phyloP scores from a whole-genome alignment of 129 eudicot genomes.

The Artemisia tridentata region DNA sequence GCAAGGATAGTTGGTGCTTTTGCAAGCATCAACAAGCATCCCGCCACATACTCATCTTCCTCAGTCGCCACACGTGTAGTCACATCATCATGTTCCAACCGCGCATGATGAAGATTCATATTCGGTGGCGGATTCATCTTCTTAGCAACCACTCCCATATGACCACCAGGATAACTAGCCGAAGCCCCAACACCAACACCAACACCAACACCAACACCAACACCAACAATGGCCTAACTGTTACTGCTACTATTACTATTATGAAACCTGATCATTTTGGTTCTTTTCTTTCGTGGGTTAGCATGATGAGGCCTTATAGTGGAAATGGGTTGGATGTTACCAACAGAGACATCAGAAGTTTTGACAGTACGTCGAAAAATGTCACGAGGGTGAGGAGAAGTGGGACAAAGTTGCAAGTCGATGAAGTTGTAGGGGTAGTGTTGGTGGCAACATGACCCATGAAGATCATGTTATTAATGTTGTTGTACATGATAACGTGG shows the following conservation, averaged over 20 bases:
- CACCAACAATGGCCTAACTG: slow-evolving; percentile 23
- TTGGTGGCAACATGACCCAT: slow-evolving; percentile 10
- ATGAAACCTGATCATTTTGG: slow-evolving; percentile 39
- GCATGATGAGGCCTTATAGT: slow-evolving; percentile 26
- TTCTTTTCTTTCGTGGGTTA: slow-evolving; percentile 58
- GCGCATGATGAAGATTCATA: slow-evolving; percentile 38
- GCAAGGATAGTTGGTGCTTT: slow-evolving; percentile 32
- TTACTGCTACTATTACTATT: neutral
- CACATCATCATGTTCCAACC: neutral
- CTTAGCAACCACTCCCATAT: slow-evolving; percentile 13
- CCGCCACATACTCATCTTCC: slow-evolving; percentile 72
- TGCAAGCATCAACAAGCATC: slow-evolving; percentile 64
- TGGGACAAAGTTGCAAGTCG: slow-evolving; percentile 34
- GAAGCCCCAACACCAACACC: slow-evolving; percentile 30
- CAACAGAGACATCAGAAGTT: slow-evolving; percentile 17
- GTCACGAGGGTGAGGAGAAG: slow-evolving; percentile 25
- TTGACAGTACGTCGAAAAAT: slow-evolving; percentile 21
- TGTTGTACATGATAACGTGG: slow-evolving; percentile 11
- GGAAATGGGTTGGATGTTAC: slow-evolving; percentile 28
- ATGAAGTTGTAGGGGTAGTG: slow-evolving; percentile 17
- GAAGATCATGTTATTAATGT: slow-evolving; percentile 2
- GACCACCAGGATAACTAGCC: neutral
- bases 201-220: slow-evolving; percentile 20
- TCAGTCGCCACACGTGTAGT: slow-evolving; percentile 30
- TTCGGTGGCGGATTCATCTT: slow-evolving; percentile 78